Percentiles rank a stretch among this genome's conserved stretches.
Conservation (phyloP, 345 rosid genomes). For the Hirschfeldia incana region DNA sequence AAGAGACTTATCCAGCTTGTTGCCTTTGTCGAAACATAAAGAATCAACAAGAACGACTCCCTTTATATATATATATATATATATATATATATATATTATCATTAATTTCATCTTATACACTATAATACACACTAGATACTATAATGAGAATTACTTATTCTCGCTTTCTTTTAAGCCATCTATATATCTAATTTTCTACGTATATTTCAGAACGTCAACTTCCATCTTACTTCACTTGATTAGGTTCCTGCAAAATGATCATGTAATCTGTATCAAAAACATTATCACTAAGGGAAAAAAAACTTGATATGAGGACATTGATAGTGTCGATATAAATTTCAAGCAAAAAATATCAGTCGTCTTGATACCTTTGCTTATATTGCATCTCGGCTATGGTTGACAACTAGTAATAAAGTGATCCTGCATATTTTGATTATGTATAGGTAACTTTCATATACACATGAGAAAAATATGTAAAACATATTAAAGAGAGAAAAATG, state of each 20-base stretch:
- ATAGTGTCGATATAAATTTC: background rate
- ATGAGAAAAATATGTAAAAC: background rate
- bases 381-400: slow-evolving; percentile 5
- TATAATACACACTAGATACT: background rate
- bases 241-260: slow-evolving; percentile 28
- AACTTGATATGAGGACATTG: background rate
- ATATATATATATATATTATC: background rate
- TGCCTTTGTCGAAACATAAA: slow-evolving; percentile 22
- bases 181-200: background rate
- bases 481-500: background rate
- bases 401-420: slow-evolving; percentile 58
- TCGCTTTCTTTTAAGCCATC: background rate
- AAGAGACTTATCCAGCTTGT: slow-evolving; percentile 17
- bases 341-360: background rate
- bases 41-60: slow-evolving; percentile 27
- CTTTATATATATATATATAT: background rate
- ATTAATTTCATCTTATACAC: background rate
- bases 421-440: slow-evolving; percentile 34
- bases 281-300: background rate
- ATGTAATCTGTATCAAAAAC: background rate
- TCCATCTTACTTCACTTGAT: slow-evolving; percentile 9
- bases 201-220: slow-evolving; percentile 1
- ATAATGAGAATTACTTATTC: background rate
- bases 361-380: slow-evolving; percentile 21
- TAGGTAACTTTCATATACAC: background rate